Percentiles rank a stretch among this genome's conserved stretches.
Conservation (phyloP, 1,139 yeast species). For the Pichia sp. region DNA sequence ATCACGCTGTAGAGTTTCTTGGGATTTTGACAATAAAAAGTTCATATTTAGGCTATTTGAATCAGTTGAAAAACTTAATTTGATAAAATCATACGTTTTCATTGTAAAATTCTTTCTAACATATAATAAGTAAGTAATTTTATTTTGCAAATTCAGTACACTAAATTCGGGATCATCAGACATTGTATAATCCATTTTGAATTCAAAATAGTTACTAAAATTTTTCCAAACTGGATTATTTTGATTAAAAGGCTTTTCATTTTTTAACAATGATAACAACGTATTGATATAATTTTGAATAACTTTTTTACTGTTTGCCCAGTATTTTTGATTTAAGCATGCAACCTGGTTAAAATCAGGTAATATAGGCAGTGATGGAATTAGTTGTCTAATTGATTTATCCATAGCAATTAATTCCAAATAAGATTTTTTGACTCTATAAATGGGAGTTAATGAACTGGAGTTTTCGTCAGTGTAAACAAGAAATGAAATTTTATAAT, state of each 20-base stretch:
- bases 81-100: constrained; percentile 21
- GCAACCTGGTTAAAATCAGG: constrained; percentile 49
- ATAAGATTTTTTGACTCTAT: constrained; percentile 23
- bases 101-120: constrained; percentile 18
- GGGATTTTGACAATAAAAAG: constrained; percentile 16
- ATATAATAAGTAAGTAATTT: constrained; percentile 16
- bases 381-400: constrained; percentile 17
- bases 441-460: constrained; percentile 24
- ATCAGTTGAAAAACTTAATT: constrained; percentile 18
- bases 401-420: constrained; percentile 23
- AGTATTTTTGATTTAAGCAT: constrained; percentile 24
- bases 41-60: constrained; percentile 17
- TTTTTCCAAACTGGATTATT: constrained; percentile 20
- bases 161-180: constrained; percentile 8
- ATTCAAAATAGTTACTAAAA: constrained; percentile 25
- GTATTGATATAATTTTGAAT: constrained; percentile 27
- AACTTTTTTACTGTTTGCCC: constrained; percentile 28
- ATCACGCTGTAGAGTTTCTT: constrained; percentile 18
- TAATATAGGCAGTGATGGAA: constrained; percentile 41
- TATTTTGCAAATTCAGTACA: constrained; percentile 12
- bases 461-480: constrained; percentile 25
- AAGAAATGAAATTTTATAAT: constrained; percentile 24
- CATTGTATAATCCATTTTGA: constrained; percentile 15
- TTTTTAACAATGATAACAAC: constrained; percentile 14
- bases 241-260: constrained; percentile 8